Evolutionary conservation across 1,284 basidiomycete species (phyloP).

Genomic region (Austroboletus olivaceoglutinosus): DNA sequence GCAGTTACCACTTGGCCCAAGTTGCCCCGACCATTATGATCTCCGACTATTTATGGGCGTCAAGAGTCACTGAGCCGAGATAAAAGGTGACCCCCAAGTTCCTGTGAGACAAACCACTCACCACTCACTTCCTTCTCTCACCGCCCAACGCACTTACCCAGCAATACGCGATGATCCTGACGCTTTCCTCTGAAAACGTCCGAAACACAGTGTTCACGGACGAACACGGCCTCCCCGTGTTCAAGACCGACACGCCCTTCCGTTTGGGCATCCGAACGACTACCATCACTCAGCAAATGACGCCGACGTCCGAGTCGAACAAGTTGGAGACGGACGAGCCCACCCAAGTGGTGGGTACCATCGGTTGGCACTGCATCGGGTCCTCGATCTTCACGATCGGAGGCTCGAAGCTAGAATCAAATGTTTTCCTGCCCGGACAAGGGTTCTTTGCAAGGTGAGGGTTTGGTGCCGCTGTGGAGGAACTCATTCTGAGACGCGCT

Average conservation of each 20-base stretch:
- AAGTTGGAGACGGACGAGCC: background rate
- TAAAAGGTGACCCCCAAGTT: conserved; percentile 4
- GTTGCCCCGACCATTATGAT: background rate
- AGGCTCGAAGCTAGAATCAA: conserved; percentile 16
- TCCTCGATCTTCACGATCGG: conserved; percentile 23
- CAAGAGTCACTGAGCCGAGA: background rate
- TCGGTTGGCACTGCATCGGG: conserved; percentile 21
- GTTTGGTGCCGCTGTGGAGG: background rate
- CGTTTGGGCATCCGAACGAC: conserved; percentile 24
- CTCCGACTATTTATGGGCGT: background rate
- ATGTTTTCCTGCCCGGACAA: conserved; percentile 16
- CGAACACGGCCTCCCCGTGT: conserved; percentile 21
- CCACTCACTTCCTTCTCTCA: background rate
- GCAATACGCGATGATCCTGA: conserved; percentile 23
- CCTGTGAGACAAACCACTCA: background rate
- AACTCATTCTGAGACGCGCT: background rate
- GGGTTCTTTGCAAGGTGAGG: conserved; percentile 22
- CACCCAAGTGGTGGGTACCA: conserved; percentile 17
- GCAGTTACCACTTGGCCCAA: background rate
- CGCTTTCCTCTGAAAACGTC: conserved; percentile 22
- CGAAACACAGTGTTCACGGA: conserved; percentile 28
- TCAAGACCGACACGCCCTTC: conserved; percentile 27
- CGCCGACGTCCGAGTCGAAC: background rate
- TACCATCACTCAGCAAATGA: conserved; percentile 14
- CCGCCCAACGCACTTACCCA: background rate